Evolutionary conservation across 306 rosid species (phyloP), one percentile per base, ranked within the genome.

Genomic region (Datisca glomerata): DNA sequence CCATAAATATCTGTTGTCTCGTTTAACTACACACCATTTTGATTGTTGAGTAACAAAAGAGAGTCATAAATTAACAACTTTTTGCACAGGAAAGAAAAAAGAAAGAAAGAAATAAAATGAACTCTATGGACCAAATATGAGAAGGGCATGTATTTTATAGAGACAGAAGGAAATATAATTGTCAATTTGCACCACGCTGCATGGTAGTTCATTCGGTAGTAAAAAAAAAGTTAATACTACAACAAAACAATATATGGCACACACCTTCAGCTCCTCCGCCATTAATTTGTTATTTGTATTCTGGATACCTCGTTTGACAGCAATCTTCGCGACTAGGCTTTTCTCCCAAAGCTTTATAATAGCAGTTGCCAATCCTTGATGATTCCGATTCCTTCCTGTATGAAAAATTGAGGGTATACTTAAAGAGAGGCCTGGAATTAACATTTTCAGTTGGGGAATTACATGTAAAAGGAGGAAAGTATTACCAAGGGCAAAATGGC

Each of bases 401-500:
- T 13, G 12, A 24, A 54, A 41, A 32, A 24, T 24, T 48, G 20
- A 25, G 40, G 17, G 12, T 10, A 18, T 22, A 51, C 10, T 0
- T 1, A 12, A 40, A 38, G n/a, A n/a, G n/a, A n/a, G n/a, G n/a
- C n/a, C n/a, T n/a, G n/a, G n/a, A n/a, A n/a, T n/a, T n/a, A n/a
- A n/a, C n/a, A n/a, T n/a, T n/a, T n/a, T n/a, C n/a, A n/a, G n/a
- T n/a, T n/a, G 24, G 45, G 28, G 8, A 31, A 31, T 31, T 8
- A 31, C 36, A 31, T 31, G 13, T 18, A 16, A 11, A 7, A 29
- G 69, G 35, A 19, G 46, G 21, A 24, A 51, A 66, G 28, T n/a
- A 7, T 8, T 84, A 91, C 98, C 96, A 21, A 91, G 78, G 33
- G 98, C 94, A 71, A 91, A 91, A 76, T 84, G 98, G 52, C 86